Percentiles rank a stretch among this genome's conserved stretches.
Conservation (phyloP, 805 yeast species). For the Wickerhamomyces xylosicus region DNA sequence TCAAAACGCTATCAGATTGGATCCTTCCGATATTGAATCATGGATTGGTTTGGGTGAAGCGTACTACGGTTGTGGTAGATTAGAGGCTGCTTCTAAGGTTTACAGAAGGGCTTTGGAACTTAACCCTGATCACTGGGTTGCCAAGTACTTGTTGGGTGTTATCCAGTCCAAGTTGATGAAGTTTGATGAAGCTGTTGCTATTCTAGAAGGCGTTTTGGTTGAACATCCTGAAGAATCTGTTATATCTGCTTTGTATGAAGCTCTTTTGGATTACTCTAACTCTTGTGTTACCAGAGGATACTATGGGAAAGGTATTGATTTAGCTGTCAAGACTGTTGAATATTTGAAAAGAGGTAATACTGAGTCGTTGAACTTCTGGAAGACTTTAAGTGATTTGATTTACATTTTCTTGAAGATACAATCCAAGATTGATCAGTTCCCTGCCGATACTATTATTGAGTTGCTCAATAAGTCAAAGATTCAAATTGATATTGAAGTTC, state of each 20-base stretch:
- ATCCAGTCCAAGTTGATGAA: conserved; percentile 56
- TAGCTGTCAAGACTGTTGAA: conserved; percentile 36
- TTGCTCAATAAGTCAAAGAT: conserved; percentile 12
- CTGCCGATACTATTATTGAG: conserved; percentile 28
- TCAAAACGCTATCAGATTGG: conserved; percentile 71
- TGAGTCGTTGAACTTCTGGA: conserved; percentile 54
- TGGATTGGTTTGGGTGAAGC: conserved; percentile 99
- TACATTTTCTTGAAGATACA: conserved; percentile 44
- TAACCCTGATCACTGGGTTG: conserved; percentile 47
- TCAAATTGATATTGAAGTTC: conserved; percentile 21
- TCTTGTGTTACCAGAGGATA: conserved; percentile 48
- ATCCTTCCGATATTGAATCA: conserved; percentile 59
- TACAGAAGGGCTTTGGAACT: conserved; percentile 53
- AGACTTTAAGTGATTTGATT: conserved; percentile 46
- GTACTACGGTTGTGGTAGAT: conserved; percentile 72
- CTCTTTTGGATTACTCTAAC: conserved; percentile 43
- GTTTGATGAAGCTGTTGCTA: conserved; percentile 46
- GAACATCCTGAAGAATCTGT: conserved; percentile 33
- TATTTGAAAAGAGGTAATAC: conserved; percentile 28
- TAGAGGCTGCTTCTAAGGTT: conserved; percentile 81
- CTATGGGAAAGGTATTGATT: conserved; percentile 50
- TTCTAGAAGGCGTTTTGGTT: conserved; percentile 32
- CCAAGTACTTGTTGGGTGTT: conserved; percentile 56
- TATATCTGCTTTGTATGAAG: conserved; percentile 44
- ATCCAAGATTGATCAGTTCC: conserved; percentile 38